Percentiles rank a stretch among this genome's conserved stretches.
These are phyloP conservation scores for Scutellaria baicalensis DNA, from an alignment of 257 asterid species.

Conservation along the genomic window DNA sequence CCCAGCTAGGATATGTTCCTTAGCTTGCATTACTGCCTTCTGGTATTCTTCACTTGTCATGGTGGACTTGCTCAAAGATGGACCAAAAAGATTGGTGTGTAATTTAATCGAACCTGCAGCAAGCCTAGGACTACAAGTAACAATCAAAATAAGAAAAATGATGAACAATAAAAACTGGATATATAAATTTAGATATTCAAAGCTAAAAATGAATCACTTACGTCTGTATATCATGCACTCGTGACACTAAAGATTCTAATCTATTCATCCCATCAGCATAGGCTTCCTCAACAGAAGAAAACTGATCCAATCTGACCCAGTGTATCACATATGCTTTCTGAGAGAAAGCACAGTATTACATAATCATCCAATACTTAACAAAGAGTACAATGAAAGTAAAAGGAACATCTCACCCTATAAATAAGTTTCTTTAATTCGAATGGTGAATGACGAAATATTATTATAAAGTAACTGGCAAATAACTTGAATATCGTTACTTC, in stretches of 20 bases:
- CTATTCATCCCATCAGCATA: conserved; percentile 64
- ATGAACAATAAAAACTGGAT: conserved; percentile 6
- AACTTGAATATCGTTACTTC: background rate
- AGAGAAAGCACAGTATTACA: conserved; percentile 8
- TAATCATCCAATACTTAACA: conserved; percentile 2
- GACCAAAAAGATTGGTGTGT: conserved; percentile 64
- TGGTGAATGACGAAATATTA: background rate
- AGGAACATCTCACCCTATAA: background rate
- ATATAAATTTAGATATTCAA: background rate
- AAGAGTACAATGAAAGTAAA: background rate
- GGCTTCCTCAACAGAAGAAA: conserved; percentile 72
- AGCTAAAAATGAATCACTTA: conserved; percentile 27
- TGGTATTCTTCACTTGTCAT: conserved; percentile 70
- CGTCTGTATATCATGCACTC: conserved; percentile 83
- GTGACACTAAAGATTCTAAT: conserved; percentile 67
- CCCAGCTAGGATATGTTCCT: conserved; percentile 96
- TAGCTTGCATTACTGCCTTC: conserved; percentile 71
- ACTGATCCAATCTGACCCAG: conserved; percentile 91
- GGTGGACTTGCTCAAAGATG: conserved; percentile 58
- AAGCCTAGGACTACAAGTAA: conserved; percentile 64
- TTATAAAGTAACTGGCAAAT: background rate
- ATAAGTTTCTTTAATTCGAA: background rate
- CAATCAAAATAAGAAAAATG: conserved; percentile 15
- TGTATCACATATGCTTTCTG: conserved; percentile 93
- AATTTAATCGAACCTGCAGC: conserved; percentile 76